phyloP scores from a whole-genome alignment of 768 basidiomycete species.

The Sutorius australiensis region DNA sequence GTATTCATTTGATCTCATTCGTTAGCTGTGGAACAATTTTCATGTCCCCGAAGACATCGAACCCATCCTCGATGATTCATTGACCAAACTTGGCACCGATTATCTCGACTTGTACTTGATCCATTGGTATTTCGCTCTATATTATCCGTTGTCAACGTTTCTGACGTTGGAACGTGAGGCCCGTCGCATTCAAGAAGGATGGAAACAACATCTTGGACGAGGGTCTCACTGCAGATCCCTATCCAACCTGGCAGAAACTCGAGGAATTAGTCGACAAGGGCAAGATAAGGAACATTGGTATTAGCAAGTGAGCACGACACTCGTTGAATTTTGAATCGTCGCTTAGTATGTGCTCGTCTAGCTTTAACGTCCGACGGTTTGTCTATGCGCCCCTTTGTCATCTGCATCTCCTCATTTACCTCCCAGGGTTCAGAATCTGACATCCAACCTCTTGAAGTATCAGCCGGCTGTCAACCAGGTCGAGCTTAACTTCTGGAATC shows the following conservation, averaged over 20 bases:
- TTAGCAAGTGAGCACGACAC: slow-evolving; percentile 61
- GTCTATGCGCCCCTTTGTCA: not conserved
- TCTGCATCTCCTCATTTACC: not conserved
- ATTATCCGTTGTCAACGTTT: not conserved
- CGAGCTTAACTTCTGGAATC: slow-evolving; percentile 73
- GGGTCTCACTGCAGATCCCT: slow-evolving; percentile 63
- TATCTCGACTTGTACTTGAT: slow-evolving; percentile 82
- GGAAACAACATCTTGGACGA: slow-evolving; percentile 45
- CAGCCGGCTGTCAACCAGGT: slow-evolving; percentile 74
- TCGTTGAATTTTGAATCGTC: not conserved
- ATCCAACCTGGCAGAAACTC: slow-evolving; percentile 77
- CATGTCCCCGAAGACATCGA: slow-evolving; percentile 75
- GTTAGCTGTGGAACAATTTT: slow-evolving; percentile 71
- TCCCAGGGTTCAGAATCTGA: slow-evolving; percentile 54
- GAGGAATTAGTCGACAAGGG: slow-evolving; percentile 76
- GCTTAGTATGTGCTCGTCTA: slow-evolving; percentile 14
- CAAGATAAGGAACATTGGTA: slow-evolving; percentile 73
- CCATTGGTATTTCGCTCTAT: slow-evolving; percentile 52
- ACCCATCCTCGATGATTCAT: slow-evolving; percentile 59
- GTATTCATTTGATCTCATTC: not conserved
- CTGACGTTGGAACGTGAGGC: slow-evolving; percentile 38
- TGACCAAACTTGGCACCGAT: slow-evolving; percentile 55
- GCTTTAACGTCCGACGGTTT: slow-evolving; percentile 58
- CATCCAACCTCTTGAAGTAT: slow-evolving; percentile 56
- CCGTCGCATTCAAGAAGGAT: slow-evolving; percentile 61